Percentiles rank a stretch among this genome's conserved stretches.
phyloP scores from a whole-genome alignment of 1,284 basidiomycete genomes.

The Apiotrichum porosum region DNA sequence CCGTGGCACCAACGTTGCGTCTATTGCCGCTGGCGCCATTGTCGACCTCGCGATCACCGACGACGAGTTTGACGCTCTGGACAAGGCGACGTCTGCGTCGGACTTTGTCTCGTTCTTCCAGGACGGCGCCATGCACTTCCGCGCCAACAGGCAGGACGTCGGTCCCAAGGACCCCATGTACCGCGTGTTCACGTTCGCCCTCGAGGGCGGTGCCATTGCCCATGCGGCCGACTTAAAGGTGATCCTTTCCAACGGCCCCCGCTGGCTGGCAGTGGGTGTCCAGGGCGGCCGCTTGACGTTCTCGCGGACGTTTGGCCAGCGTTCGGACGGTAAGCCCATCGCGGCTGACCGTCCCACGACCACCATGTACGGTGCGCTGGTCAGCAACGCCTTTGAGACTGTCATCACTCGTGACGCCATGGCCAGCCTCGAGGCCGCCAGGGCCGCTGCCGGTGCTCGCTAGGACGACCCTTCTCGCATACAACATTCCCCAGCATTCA shows the following conservation, averaged over 20 bases:
- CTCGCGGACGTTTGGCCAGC: constrained; percentile 1
- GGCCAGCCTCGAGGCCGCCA: constrained; percentile 78
- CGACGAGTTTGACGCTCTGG: constrained; percentile 1
- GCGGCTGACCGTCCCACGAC: background rate
- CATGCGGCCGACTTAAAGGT: background rate
- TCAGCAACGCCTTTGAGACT: constrained; percentile 1
- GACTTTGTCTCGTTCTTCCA: background rate
- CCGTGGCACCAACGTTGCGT: background rate
- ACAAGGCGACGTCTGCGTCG: background rate
- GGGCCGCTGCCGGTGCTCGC: constrained; percentile 52
- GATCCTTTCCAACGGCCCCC: constrained; percentile 5
- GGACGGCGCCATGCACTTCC: background rate
- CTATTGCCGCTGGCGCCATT: background rate
- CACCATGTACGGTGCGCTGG: constrained; percentile 4
- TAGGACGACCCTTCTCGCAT: too few relatives aligned
- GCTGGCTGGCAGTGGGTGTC: background rate
- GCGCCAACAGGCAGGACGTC: background rate
- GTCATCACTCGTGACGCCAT: constrained; percentile 38
- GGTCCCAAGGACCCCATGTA: background rate
- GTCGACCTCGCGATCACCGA: background rate
- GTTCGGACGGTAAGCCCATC: background rate
- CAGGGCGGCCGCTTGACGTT: constrained; percentile 1
- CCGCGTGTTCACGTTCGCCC: background rate
- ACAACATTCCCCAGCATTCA: too few relatives aligned
- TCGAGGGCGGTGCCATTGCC: background rate